Evolutionary conservation across 352 stramenopile species (phyloP), one percentile per base, ranked within the genome.

Genomic region (Phytophthora hibernalis): DNA sequence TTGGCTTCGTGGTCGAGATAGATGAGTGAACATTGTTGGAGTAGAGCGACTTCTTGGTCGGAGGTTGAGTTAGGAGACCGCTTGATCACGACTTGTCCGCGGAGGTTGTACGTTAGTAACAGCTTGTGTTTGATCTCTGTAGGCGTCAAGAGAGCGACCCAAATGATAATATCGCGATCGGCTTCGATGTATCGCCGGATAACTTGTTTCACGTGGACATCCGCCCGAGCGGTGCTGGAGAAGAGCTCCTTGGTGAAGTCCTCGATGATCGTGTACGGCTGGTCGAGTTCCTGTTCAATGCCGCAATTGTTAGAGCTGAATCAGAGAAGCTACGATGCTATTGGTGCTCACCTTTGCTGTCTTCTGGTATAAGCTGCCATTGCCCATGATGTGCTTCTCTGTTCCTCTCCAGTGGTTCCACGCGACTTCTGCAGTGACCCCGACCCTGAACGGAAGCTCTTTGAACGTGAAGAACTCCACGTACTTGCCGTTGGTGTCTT

Each of bases 331-430:
- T 30, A 30, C n/a, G n/a, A n/a, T n/a, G 13, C 35, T 15, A 16
- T 3, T 38, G 15, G 5, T 7, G 1, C 35, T 47, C 2, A 79
- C 67, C 62, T 75, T 70, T 0, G 56, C 65, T 18, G 61, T 56
- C 24, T 70, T 77, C 38, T 78, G 43, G 38, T 69, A 70, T 21
- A 78, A 67, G 30, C 54, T 66, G 13, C 75, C 68, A 35, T 68
- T n/a, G 54, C 60, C 49, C 28, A 31, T 31, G 28, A 57, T 59
- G 21, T 77, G 75, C 31, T 76, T 64, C 18, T 77, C 64, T 0
- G 74, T 56, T 1, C 70, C 70, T 42, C 69, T 76, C 45, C 73
- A 77, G 45, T 82, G 64, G 6, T 77, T 24, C 74, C 74, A 82
- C 3, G 74, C 65, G 2, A 42, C 56, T 22, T 74, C 45, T 3